A percentile compares a stretch with the other conserved stretches of the same genome.
Conservation (phyloP, 2,329 filamentous ascomycete species). For the Aspergillus amoenus region DNA sequence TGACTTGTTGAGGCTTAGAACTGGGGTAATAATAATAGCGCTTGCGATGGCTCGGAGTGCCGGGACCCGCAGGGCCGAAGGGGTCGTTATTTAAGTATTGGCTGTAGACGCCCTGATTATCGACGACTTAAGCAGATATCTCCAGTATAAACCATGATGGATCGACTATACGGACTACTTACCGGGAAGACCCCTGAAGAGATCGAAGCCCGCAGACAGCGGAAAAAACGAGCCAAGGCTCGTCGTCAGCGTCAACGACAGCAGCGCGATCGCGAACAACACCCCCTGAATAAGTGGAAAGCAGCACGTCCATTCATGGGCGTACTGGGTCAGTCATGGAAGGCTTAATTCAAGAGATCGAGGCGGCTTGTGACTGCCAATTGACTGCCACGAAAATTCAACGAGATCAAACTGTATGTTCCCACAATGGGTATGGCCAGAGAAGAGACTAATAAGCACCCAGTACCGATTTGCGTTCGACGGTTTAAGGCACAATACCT, state of each 20-base stretch:
- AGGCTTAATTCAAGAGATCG: background rate
- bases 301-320: slow-evolving; percentile 4
- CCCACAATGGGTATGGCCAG: background rate
- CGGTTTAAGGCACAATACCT: background rate
- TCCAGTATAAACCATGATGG: background rate
- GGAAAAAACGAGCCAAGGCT: background rate
- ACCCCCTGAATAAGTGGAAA: background rate
- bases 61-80: background rate
- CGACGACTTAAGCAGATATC: background rate
- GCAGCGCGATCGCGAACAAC: slow-evolving; percentile 1
- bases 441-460: background rate
- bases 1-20: background rate
- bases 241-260: slow-evolving; percentile 1
- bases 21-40: background rate
- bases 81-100: background rate
- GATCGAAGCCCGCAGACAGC: background rate
- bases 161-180: slow-evolving; percentile 1
- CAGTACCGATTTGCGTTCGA: background rate
- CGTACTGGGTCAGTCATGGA: slow-evolving; percentile 1
- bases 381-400: background rate
- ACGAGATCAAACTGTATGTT: background rate
- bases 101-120: background rate
- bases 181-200: background rate
- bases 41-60: too few relatives aligned
- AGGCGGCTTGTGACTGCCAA: background rate